These are phyloP conservation scores for Arabidopsis hybrid DNA, from an alignment of 441 rosid genomes.

Conservation along the genomic window DNA sequence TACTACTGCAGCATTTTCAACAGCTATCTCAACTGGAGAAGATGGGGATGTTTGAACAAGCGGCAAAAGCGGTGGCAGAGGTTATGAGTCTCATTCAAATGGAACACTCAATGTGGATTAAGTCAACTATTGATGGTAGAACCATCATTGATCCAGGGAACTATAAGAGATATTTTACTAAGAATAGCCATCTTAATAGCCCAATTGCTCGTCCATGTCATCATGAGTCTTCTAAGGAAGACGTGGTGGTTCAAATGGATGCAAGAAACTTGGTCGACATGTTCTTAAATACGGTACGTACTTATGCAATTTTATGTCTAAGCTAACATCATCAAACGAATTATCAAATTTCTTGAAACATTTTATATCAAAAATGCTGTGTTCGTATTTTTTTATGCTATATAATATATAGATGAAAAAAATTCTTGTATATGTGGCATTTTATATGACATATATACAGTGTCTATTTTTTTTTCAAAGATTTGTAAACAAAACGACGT, in stretches of 20 bases:
- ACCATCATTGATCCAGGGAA: slow-evolving; percentile 46
- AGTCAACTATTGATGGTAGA: slow-evolving; percentile 49
- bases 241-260: slow-evolving; percentile 50
- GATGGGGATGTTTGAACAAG: slow-evolving; percentile 51
- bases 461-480: background rate
- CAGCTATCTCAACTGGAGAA: slow-evolving; percentile 51
- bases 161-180: slow-evolving; percentile 22
- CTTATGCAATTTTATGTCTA: too few relatives aligned
- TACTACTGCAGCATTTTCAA: background rate
- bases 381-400: background rate
- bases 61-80: slow-evolving; percentile 58
- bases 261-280: slow-evolving; percentile 50
- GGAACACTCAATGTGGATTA: slow-evolving; percentile 70
- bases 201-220: too few relatives aligned
- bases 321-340: background rate
- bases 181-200: too few relatives aligned
- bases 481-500: background rate
- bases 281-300: slow-evolving; percentile 62
- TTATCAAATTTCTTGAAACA: background rate
- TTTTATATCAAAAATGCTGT: background rate
- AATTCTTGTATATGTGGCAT: background rate
- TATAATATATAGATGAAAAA: background rate
- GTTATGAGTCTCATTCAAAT: slow-evolving; percentile 47
- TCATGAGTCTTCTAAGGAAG: slow-evolving; percentile 62
- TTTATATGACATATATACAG: background rate